Percentiles rank a stretch among this genome's conserved stretches.
phyloP scores from a whole-genome alignment of 2,329 filamentous ascomycete species.

The Trichoderma breve region DNA sequence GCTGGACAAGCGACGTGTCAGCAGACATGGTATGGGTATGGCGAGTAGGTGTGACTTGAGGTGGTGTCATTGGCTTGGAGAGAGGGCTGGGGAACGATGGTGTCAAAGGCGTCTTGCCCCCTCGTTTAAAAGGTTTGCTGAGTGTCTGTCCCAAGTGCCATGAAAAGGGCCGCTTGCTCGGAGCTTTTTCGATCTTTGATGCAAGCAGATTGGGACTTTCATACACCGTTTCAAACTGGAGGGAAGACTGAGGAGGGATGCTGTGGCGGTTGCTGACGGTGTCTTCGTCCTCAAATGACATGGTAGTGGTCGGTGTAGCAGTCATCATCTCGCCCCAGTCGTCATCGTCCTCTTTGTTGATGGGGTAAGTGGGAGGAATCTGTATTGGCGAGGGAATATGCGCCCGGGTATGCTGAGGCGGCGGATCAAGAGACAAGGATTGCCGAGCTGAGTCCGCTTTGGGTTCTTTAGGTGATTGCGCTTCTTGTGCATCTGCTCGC shows the following conservation, averaged over 20 bases:
- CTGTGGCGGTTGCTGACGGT: background rate
- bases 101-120: constrained; percentile 7
- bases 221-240: background rate
- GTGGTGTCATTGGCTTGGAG: constrained; percentile 1
- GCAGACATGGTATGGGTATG: background rate
- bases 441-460: background rate
- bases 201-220: background rate
- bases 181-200: background rate
- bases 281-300: background rate
- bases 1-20: background rate
- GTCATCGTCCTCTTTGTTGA: constrained; percentile 38
- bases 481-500: background rate
- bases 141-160: background rate
- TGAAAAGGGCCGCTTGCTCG: constrained; percentile 3
- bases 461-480: background rate
- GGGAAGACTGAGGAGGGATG: background rate
- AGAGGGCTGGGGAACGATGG: background rate
- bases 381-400: constrained; percentile 9
- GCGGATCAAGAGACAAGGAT: background rate
- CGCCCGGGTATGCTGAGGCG: background rate
- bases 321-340: constrained; percentile 62
- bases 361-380: background rate
- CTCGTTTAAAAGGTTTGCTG: constrained; percentile 3
- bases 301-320: constrained; percentile 28
- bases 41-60: background rate